Evolutionary conservation across 2,329 filamentous ascomycete genomes (phyloP), one percentile per base, ranked within the genome.

Genomic region (Paramyrothecium roridum): DNA sequence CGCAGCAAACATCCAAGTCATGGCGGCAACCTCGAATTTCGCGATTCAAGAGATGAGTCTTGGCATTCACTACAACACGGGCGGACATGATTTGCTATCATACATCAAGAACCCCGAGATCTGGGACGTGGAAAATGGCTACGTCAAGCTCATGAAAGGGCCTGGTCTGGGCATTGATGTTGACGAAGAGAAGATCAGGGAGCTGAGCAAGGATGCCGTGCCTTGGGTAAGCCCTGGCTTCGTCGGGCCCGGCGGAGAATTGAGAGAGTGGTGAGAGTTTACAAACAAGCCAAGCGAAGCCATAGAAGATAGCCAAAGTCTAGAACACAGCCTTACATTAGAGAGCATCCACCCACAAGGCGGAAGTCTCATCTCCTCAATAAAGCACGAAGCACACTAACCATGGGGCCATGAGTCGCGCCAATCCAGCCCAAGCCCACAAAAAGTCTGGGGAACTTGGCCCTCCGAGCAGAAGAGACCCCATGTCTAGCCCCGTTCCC

Each of bases 21-120:
- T 84, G 22, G 76, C 81, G 20, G 74, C 72, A 11, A 83, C 74
- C 20, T 79, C 79, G 20, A 91, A 88, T 68, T 91, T 88, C 66
- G 82, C 80, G 0, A 91, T 92, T 33, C 85, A 90, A 65, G 89
- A 92, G 69, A 91, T 91, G 89, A 87, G 85, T 53, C 65, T 91
- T 30, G 89, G 89, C 0, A 92, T 93, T 62, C 90, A 93, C 67
- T 93, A 92, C 66, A 93, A 93, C 61, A 81, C 79, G 0, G 85
- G 82, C 2, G 78, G 83, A 2, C 77, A 85, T 61, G 87, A 90
- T 65, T 73, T 90, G 54, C 81, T 81, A 13, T 88, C 81, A 23
- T 91, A 91, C 65, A 76, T 85, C 2, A 83, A 81, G 63, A 82
- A 90, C 61, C 78, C 83, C 0, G 79, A 81, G 51, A 82, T 89